Evolutionary conservation across 2,329 filamentous ascomycete species (phyloP).

Genomic region (Pseudogymnoascus sp.): DNA sequence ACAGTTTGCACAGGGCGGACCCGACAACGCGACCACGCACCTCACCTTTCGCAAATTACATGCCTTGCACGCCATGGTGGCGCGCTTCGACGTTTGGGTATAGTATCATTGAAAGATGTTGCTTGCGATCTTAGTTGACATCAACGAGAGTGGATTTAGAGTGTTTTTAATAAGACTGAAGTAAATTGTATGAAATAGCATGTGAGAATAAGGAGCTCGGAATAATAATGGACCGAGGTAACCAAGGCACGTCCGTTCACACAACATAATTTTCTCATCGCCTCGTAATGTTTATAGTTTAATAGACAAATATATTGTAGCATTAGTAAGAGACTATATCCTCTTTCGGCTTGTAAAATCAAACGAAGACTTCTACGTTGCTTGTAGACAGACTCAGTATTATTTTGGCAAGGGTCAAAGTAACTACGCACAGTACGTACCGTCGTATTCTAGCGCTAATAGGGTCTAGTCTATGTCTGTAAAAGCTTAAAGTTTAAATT

Average conservation of each 20-base stretch:
- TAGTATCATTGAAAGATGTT: not conserved
- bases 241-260: no score
- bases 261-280: no score
- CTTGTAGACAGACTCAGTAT: no score
- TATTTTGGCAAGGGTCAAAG: not conserved
- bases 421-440: not conserved
- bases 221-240: not conserved
- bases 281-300: no score
- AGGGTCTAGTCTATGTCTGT: not conserved
- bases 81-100: not conserved
- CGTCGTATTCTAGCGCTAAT: not conserved
- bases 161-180: not conserved
- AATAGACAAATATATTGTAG: no score
- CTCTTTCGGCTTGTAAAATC: no score
- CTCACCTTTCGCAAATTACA: not conserved
- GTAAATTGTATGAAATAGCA: not conserved
- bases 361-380: no score
- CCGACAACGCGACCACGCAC: not conserved
- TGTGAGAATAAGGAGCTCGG: not conserved
- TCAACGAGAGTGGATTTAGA: not conserved
- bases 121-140: not conserved
- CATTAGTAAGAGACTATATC: no score
- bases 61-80: not conserved
- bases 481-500: slow-evolving; percentile 4
- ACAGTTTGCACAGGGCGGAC: not conserved